Conservation (phyloP, 148 eudicot genomes). For the Rhododendron mucronatum region DNA sequence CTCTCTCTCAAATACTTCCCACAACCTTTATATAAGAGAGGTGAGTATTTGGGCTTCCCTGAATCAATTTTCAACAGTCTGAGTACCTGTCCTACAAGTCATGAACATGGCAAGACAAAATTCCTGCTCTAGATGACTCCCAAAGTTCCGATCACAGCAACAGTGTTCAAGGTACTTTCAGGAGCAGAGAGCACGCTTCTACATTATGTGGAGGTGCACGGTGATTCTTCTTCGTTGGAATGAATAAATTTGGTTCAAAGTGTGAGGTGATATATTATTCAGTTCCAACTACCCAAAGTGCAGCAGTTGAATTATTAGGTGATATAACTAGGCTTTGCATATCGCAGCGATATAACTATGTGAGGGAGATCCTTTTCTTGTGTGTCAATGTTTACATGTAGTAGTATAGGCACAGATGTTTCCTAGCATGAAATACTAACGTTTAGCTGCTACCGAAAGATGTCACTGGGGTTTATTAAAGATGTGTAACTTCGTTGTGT, state of each 20-base stretch:
- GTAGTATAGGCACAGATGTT: not conserved
- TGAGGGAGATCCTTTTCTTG: not conserved
- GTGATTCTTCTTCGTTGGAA: slow-evolving; percentile 26
- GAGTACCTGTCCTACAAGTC: not conserved
- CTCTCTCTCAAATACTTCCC: not conserved
- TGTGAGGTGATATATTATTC: not conserved
- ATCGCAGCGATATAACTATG: not conserved
- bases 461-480: not conserved
- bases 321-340: not conserved
- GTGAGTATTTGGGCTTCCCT: not conserved
- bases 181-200: slow-evolving; percentile 26
- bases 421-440: not conserved
- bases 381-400: not conserved
- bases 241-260: not conserved
- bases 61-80: not conserved
- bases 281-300: not conserved
- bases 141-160: slow-evolving; percentile 12
- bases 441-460: not conserved
- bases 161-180: slow-evolving; percentile 24
- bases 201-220: slow-evolving; percentile 33
- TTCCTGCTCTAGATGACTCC: not conserved
- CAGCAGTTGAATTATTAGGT: slow-evolving; percentile 1
- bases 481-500: too few relatives aligned
- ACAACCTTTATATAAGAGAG: not conserved
- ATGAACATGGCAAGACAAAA: not conserved